Evolutionary conservation across 371 early-diverging fungal genomes (phyloP).

Genomic region (Funneliformis caledonium): DNA sequence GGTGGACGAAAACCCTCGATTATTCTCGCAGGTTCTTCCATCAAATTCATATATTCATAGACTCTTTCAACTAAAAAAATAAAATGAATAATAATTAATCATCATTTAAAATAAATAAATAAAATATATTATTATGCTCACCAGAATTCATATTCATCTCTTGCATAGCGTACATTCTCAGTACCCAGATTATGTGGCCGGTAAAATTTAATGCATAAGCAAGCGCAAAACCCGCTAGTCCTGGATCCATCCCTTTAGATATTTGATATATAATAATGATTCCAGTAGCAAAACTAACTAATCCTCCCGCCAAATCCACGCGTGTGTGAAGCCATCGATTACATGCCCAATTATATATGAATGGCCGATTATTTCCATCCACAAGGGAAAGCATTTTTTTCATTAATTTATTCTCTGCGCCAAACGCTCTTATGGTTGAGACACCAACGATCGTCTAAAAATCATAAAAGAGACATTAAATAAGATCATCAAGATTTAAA

Average conservation of each 20-base stretch:
- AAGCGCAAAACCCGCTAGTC: conserved; percentile 78
- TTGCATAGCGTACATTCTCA: conserved; percentile 52
- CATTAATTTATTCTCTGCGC: conserved; percentile 62
- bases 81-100: conserved; percentile 46
- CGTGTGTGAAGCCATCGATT: conserved; percentile 87
- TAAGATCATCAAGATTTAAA: conserved; percentile 39
- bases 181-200: conserved; percentile 57
- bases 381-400: conserved; percentile 57
- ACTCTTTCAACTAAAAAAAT: conserved; percentile 62
- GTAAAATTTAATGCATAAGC: conserved; percentile 76
- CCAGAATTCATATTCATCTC: conserved; percentile 73
- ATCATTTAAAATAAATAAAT: neutral
- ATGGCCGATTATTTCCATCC: conserved; percentile 71
- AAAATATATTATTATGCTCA: neutral
- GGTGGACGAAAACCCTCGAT: conserved; percentile 58
- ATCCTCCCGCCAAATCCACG: conserved; percentile 66
- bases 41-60: conserved; percentile 61
- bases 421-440: conserved; percentile 82
- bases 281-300: conserved; percentile 65
- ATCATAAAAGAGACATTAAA: neutral
- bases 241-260: conserved; percentile 60
- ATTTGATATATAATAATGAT: conserved; percentile 51
- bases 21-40: conserved; percentile 63
- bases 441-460: conserved; percentile 57
- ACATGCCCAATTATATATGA: conserved; percentile 72